Percentiles rank a stretch among this genome's conserved stretches.
These are phyloP conservation scores for Aspergillus phoenicis DNA, from an alignment of 2,329 filamentous ascomycete species.

Conservation along the genomic window DNA sequence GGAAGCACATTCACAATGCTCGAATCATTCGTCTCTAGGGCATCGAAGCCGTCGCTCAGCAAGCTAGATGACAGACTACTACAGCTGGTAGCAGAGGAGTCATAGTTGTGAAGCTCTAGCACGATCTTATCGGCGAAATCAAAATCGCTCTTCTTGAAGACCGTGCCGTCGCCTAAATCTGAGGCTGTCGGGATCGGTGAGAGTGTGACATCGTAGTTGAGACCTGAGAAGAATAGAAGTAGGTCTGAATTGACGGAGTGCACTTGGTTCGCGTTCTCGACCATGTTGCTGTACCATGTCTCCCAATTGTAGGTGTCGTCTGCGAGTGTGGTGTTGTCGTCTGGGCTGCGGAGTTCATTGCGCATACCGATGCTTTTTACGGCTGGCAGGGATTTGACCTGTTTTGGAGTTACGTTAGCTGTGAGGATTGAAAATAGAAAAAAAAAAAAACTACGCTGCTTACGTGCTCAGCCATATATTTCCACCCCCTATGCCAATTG, in stretches of 20 bases:
- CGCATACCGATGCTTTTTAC: conserved; percentile 39
- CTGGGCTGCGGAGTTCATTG: conserved; percentile 44
- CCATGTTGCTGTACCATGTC: conserved; percentile 50
- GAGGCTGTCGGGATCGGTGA: conserved; percentile 38
- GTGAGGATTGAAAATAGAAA: not conserved
- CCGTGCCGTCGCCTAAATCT: conserved; percentile 38
- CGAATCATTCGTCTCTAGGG: conserved; percentile 35
- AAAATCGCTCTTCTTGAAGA: conserved; percentile 44
- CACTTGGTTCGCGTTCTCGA: conserved; percentile 44
- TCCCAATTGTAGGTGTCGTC: conserved; percentile 47
- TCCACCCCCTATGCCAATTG: conserved; percentile 63
- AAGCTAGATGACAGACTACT: conserved; percentile 38
- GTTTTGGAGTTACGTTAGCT: not conserved
- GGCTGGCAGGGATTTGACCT: conserved; percentile 27
- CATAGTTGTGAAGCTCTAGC: conserved; percentile 54
- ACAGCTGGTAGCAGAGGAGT: conserved; percentile 43
- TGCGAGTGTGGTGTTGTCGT: conserved; percentile 12
- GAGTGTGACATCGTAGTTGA: conserved; percentile 50
- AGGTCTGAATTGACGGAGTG: conserved; percentile 48
- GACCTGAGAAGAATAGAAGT: conserved; percentile 53
- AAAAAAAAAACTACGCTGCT: conserved; percentile 19
- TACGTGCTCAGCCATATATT: conserved; percentile 64
- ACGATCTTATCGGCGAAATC: conserved; percentile 49
- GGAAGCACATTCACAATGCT: conserved; percentile 42
- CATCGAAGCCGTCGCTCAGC: conserved; percentile 46